Base-by-base conservation (phyloP, 805 yeast genomes). In the Zygosaccharomyces rouxii region DNA sequence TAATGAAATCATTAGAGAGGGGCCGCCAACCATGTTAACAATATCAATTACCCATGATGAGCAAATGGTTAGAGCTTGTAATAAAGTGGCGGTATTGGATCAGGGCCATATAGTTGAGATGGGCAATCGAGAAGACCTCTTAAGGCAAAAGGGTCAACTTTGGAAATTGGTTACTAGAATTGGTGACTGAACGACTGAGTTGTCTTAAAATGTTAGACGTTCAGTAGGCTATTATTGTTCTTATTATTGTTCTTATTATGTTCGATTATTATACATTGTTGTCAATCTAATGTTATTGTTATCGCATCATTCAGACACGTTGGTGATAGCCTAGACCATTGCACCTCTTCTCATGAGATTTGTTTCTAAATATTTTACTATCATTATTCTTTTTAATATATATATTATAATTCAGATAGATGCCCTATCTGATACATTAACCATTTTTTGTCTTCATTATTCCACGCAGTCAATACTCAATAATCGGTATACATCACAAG, bases 1-100 rank as follows among this genome's bases (percentile, higher is more conserved):
- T n/a, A 69, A 74, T 13, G 59, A 73, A 1, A 55, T 87, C 49
- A 70, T 92, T 0, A 46, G 56, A 10, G 55, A 60, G 1, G 64
- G 70, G 62, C 33, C 58, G 44, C 21, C 74, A 1, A 72, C 81
- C 0, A 70, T 77, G 13, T 67, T 78, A 2, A 72, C 81, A 0
- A 57, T 92, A 0, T 67, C 87, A 6, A 78, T 90, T 4, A 88
- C 96, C 1, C 98, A 92, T 64, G 80, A 81, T 45, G 69, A 72
- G 35, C 84, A 80, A 18, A 70, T 90, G 71, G 83, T 86, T 81
- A 70, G 66, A 38, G 61, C 74, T 1, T 78, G 88, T 1, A 79
- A 80, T 39, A 64, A 75, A 5, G 57, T 81, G 0, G 53, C 85
- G 2, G 70, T 73, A 2, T 48, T 86, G 43, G 68, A 72, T 35